phyloP scores from a whole-genome alignment of 2,329 filamentous ascomycete species.

The Fonsecaea nubica region DNA sequence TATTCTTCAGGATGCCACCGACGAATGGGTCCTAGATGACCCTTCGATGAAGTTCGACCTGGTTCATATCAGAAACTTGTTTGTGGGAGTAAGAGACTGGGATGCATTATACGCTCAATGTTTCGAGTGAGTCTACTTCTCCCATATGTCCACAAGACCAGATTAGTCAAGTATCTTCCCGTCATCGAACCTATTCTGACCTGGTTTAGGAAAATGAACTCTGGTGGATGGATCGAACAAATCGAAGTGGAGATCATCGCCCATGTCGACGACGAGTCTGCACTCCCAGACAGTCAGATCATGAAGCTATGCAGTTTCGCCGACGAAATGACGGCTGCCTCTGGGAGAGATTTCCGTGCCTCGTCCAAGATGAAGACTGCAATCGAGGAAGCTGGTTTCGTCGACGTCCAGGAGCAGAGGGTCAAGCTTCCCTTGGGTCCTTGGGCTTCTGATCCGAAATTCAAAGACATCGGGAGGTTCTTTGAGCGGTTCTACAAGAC shows the following conservation, averaged over 20 bases:
- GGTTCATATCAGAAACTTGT: constrained; percentile 50
- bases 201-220: constrained; percentile 44
- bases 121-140: constrained; percentile 41
- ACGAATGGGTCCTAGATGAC: constrained; percentile 46
- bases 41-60: constrained; percentile 49
- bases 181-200: constrained; percentile 8
- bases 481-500: constrained; percentile 42
- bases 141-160: not conserved
- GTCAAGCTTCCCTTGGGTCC: constrained; percentile 53
- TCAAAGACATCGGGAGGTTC: constrained; percentile 49
- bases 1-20: constrained; percentile 46
- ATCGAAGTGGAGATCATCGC: constrained; percentile 40
- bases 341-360: constrained; percentile 41
- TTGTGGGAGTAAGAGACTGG: constrained; percentile 48
- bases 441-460: constrained; percentile 48
- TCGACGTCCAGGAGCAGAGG: constrained; percentile 51
- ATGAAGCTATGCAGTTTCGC: constrained; percentile 34
- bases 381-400: constrained; percentile 51
- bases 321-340: constrained; percentile 32
- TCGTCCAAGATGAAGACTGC: constrained; percentile 40
- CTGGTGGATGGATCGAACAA: constrained; percentile 49
- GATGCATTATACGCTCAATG: constrained; percentile 45
- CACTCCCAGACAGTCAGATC: constrained; percentile 37
- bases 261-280: constrained; percentile 39
- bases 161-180: not conserved